phyloP scores from a whole-genome alignment of 192 early-diverging fungal species.

The Funneliformis mosseae region DNA sequence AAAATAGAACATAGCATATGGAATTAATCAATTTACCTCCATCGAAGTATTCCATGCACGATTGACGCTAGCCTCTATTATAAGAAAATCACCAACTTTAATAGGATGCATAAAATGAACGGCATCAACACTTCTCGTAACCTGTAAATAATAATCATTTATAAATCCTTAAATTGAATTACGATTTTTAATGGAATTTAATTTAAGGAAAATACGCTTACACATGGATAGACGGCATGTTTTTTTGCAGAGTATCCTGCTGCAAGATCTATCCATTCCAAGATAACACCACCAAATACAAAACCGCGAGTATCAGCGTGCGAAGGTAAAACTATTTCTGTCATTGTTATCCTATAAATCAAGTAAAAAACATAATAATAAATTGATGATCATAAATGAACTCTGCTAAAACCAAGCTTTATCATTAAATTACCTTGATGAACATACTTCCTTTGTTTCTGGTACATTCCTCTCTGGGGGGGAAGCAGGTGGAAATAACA shows the following conservation, averaged over 20 bases:
- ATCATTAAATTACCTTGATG: background rate
- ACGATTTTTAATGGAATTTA: background rate
- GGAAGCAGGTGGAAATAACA: background rate
- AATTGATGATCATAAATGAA: background rate
- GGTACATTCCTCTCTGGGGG: background rate
- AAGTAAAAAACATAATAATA: no score
- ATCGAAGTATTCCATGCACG: slow-evolving; percentile 71
- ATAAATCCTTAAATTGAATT: background rate
- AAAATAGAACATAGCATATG: background rate
- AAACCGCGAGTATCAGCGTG: slow-evolving; percentile 57
- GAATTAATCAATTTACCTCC: slow-evolving; percentile 49
- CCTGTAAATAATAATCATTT: slow-evolving; percentile 41
- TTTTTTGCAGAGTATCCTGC: slow-evolving; percentile 68
- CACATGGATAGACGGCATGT: slow-evolving; percentile 57
- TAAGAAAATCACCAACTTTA: slow-evolving; percentile 62
- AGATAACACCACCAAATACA: slow-evolving; percentile 56
- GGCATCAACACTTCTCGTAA: slow-evolving; percentile 67
- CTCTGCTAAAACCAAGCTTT: background rate
- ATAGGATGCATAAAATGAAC: slow-evolving; percentile 71
- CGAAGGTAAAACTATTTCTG: slow-evolving; percentile 52
- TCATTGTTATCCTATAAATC: slow-evolving; percentile 57
- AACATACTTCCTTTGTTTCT: background rate
- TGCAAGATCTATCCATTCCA: slow-evolving; percentile 69
- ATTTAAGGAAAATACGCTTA: slow-evolving; percentile 23
- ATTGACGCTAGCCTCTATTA: slow-evolving; percentile 66